phyloP scores from a whole-genome alignment of 345 rosid species.

The Bruguiera parviflora region DNA sequence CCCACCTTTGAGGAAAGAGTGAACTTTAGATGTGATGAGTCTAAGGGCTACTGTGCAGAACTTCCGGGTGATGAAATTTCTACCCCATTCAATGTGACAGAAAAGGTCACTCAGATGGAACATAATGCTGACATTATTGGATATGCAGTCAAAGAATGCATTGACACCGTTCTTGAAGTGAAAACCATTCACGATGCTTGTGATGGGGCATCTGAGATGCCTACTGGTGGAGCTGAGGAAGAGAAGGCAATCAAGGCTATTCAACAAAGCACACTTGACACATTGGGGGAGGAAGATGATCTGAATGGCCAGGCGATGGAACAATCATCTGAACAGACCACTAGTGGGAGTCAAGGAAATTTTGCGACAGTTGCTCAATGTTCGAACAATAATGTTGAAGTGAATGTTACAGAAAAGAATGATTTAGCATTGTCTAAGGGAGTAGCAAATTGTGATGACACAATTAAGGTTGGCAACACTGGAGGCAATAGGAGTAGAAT shows the following conservation, averaged over 20 bases:
- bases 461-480: slow-evolving; percentile 33
- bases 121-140: slow-evolving; percentile 30
- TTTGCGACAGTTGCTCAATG: slow-evolving; percentile 29
- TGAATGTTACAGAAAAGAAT: not conserved
- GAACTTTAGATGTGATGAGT: slow-evolving; percentile 20
- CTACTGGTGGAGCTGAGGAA: slow-evolving; percentile 24
- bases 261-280: slow-evolving; percentile 24
- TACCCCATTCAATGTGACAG: slow-evolving; percentile 28
- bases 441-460: slow-evolving; percentile 39
- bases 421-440: slow-evolving; percentile 22
- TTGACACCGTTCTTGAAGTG: slow-evolving; percentile 21
- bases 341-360: slow-evolving; percentile 33
- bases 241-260: slow-evolving; percentile 17
- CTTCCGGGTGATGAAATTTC: slow-evolving; percentile 20
- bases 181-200: slow-evolving; percentile 15
- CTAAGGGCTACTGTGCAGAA: slow-evolving; percentile 25
- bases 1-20: slow-evolving; percentile 19
- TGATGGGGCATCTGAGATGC: slow-evolving; percentile 30
- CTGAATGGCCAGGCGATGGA: slow-evolving; percentile 26
- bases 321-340: slow-evolving; percentile 28
- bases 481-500: slow-evolving; percentile 57
- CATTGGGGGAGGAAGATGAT: slow-evolving; percentile 29
- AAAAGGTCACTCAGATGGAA: slow-evolving; percentile 23
- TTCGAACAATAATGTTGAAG: slow-evolving; percentile 28
- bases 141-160: slow-evolving; percentile 17